These are phyloP conservation scores for Stylonectria norvegica DNA, from an alignment of 2,329 filamentous ascomycete species.

Conservation along the genomic window DNA sequence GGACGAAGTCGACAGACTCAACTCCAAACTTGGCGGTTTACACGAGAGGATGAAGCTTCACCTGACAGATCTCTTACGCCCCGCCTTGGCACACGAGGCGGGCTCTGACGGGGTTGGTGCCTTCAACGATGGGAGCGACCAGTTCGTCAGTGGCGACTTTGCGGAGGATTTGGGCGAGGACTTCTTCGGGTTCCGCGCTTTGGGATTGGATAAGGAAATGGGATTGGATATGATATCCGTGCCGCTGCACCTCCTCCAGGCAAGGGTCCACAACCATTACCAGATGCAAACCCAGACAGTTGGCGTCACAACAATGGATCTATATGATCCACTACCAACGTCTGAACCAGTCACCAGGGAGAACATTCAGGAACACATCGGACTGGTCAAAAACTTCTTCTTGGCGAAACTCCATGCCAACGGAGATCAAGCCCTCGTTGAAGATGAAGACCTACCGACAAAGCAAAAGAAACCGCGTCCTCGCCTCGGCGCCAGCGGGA, in stretches of 20 bases:
- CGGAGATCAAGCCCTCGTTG: conserved; percentile 73
- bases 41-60: conserved; percentile 95
- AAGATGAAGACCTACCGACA: conserved; percentile 90
- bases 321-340: conserved; percentile 66
- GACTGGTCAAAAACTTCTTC: conserved; percentile 88
- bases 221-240: conserved; percentile 85
- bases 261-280: conserved; percentile 80
- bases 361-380: conserved; percentile 75
- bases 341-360: conserved; percentile 77
- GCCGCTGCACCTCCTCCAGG: conserved; percentile 89
- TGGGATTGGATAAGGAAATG: conserved; percentile 88
- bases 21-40: conserved; percentile 73
- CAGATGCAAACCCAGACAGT: conserved; percentile 69
- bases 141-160: conserved; percentile 95
- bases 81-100: conserved; percentile 71
- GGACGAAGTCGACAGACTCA: conserved; percentile 87
- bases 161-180: conserved; percentile 97
- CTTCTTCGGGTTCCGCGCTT: conserved; percentile 96
- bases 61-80: conserved; percentile 87
- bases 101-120: conserved; percentile 81
- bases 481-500: conserved; percentile 68
- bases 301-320: conserved; percentile 52
- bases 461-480: conserved; percentile 80
- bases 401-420: conserved; percentile 83
- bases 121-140: conserved; percentile 95